Evolutionary conservation across 2,329 filamentous ascomycete species (phyloP).

Genomic region (Hansfordia pulvinata): DNA sequence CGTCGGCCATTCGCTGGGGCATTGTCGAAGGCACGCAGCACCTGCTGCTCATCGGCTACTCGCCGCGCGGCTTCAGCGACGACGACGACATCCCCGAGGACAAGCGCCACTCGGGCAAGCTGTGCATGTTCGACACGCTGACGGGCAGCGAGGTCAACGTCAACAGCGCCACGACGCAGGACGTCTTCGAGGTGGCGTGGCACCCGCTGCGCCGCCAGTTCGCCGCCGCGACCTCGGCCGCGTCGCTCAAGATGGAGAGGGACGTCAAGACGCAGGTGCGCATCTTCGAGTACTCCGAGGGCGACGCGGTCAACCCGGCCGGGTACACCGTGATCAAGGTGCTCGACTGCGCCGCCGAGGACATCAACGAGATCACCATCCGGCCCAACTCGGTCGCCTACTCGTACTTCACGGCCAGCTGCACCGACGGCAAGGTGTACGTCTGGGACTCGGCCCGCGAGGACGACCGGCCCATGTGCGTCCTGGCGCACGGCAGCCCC

Average conservation of each 20-base stretch:
- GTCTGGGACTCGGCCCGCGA: slow-evolving; percentile 44
- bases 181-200: slow-evolving; percentile 53
- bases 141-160: slow-evolving; percentile 30
- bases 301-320: too few relatives aligned
- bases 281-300: slow-evolving; percentile 27
- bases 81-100: slow-evolving; percentile 46
- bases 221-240: slow-evolving; percentile 42
- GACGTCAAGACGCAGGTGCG: slow-evolving; percentile 41
- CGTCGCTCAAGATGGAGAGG: slow-evolving; percentile 27
- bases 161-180: slow-evolving; percentile 36
- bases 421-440: slow-evolving; percentile 47
- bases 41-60: slow-evolving; percentile 48
- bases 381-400: slow-evolving; percentile 36
- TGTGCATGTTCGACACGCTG: slow-evolving; percentile 43
- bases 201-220: slow-evolving; percentile 41
- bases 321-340: slow-evolving; percentile 36
- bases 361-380: slow-evolving; percentile 50
- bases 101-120: slow-evolving; percentile 41
- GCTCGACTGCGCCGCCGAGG: slow-evolving; percentile 43
- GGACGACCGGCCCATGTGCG: slow-evolving; percentile 40
- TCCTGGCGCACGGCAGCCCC: slow-evolving; percentile 35
- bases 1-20: slow-evolving; percentile 52
- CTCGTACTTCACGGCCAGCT: slow-evolving; percentile 45
- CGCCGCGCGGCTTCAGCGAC: slow-evolving; percentile 38
- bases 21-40: slow-evolving; percentile 26